These are phyloP conservation scores for Lipomyces mesembrius DNA, from an alignment of 805 yeast species.

Conservation along the genomic window DNA sequence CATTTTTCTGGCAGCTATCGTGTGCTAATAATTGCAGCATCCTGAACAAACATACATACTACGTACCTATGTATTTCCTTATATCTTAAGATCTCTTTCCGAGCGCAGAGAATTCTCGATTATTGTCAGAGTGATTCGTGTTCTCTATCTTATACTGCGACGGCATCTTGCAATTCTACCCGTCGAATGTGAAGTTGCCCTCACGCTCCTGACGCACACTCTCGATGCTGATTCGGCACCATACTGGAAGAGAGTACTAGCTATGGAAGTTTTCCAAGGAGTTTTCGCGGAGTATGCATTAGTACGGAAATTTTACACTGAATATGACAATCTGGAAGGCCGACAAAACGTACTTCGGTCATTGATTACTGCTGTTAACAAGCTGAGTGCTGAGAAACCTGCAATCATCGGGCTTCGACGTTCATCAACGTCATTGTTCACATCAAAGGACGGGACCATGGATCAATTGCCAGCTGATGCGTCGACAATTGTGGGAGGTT, in stretches of 20 bases:
- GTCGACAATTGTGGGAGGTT: conserved; percentile 25
- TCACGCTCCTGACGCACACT: conserved; percentile 75
- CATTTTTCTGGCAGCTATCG: neutral
- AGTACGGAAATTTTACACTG: conserved; percentile 58
- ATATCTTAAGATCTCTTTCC: conserved; percentile 69
- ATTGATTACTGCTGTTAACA: conserved; percentile 53
- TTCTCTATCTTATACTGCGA: conserved; percentile 64
- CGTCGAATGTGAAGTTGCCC: conserved; percentile 79
- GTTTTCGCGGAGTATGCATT: conserved; percentile 61
- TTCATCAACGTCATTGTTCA: conserved; percentile 19
- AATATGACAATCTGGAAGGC: conserved; percentile 63
- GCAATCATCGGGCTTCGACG: conserved; percentile 44
- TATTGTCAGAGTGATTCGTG: conserved; percentile 74
- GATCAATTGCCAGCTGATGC: conserved; percentile 11
- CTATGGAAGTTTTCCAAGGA: conserved; percentile 71
- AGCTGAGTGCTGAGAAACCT: conserved; percentile 47
- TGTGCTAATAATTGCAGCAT: conserved; percentile 47
- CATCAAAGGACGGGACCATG: conserved; percentile 11
- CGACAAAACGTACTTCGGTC: conserved; percentile 66
- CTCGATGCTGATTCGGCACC: conserved; percentile 63
- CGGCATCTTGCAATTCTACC: conserved; percentile 66
- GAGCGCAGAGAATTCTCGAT: conserved; percentile 65
- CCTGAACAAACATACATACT: conserved; percentile 69
- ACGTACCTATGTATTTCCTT: conserved; percentile 73
- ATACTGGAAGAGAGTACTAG: conserved; percentile 73